Percentiles rank a stretch among this genome's conserved stretches.
These are phyloP conservation scores for Paragyromitra xinjiangensis DNA, from an alignment of 495 filamentous ascomycete genomes.

Conservation along the genomic window DNA sequence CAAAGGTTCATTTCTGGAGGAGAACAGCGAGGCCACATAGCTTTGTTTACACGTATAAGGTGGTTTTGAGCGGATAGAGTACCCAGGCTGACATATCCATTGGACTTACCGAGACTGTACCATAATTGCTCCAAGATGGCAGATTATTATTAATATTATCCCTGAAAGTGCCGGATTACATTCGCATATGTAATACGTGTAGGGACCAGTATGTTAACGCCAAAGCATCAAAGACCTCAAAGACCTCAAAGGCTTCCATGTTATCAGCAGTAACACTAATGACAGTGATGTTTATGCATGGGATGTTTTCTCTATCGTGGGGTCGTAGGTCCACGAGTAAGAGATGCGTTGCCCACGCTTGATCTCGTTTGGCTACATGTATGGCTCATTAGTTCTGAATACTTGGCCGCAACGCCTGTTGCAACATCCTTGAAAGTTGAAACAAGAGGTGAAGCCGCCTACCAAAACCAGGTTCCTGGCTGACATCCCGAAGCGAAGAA, in stretches of 20 bases:
- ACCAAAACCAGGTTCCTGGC: slow-evolving; percentile 13
- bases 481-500: slow-evolving; percentile 1
- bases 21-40: neutral
- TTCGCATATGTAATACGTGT: neutral
- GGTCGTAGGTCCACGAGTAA: neutral
- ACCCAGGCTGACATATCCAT: slow-evolving; percentile 18
- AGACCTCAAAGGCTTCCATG: neutral
- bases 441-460: slow-evolving; percentile 21
- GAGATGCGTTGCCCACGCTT: slow-evolving; percentile 11
- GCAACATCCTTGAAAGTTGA: slow-evolving; percentile 9
- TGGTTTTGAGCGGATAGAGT: slow-evolving; percentile 2
- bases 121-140: neutral
- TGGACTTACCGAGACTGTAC: slow-evolving; percentile 2
- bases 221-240: slow-evolving; percentile 8
- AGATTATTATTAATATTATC: slow-evolving; percentile 12
- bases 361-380: neutral
- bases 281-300: neutral
- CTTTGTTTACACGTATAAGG: slow-evolving; percentile 3
- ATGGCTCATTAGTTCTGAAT: slow-evolving; percentile 2
- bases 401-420: slow-evolving; percentile 13
- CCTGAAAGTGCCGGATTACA: slow-evolving; percentile 31
- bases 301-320: neutral
- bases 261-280: neutral
- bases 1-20: slow-evolving; percentile 2
- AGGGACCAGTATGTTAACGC: slow-evolving; percentile 7